Conservation (phyloP, 345 rosid genomes). For the Gossypium raimondii region DNA sequence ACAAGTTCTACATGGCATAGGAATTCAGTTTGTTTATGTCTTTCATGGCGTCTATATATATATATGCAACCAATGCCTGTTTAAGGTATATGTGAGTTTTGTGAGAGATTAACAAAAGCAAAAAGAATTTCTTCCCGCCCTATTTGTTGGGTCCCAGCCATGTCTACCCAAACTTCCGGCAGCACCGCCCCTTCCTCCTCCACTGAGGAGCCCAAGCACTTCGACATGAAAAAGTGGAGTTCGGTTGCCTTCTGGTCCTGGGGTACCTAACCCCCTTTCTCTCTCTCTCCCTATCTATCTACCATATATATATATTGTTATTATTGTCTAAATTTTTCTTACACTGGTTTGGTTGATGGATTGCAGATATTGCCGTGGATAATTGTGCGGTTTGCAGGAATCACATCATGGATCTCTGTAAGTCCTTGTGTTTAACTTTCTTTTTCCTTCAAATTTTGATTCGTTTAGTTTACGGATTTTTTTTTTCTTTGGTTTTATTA, state of each 20-base stretch:
- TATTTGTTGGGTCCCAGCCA: constrained; percentile 8
- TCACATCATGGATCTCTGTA: constrained; percentile 96
- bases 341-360: constrained; percentile 6
- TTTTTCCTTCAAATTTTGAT: neutral
- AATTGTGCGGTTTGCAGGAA: constrained; percentile 97
- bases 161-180: constrained; percentile 71
- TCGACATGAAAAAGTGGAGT: constrained; percentile 94
- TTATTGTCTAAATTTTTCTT: neutral
- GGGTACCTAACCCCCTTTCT: constrained; percentile 43
- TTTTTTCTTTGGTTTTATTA: neutral
- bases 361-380: constrained; percentile 87
- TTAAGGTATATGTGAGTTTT: too few relatives aligned
- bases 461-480: neutral
- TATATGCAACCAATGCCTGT: too few relatives aligned
- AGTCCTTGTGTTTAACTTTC: constrained; percentile 20
- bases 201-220: constrained; percentile 68
- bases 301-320: too few relatives aligned
- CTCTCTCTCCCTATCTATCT: neutral
- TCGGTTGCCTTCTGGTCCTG: constrained; percentile 97
- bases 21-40: too few relatives aligned
- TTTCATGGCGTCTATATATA: too few relatives aligned
- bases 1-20: too few relatives aligned
- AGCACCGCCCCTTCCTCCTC: constrained; percentile 50
- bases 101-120: too few relatives aligned
- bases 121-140: neutral